Conservation (phyloP, 176 grass and related monocot species). For the Tillandsia fasciculata region DNA sequence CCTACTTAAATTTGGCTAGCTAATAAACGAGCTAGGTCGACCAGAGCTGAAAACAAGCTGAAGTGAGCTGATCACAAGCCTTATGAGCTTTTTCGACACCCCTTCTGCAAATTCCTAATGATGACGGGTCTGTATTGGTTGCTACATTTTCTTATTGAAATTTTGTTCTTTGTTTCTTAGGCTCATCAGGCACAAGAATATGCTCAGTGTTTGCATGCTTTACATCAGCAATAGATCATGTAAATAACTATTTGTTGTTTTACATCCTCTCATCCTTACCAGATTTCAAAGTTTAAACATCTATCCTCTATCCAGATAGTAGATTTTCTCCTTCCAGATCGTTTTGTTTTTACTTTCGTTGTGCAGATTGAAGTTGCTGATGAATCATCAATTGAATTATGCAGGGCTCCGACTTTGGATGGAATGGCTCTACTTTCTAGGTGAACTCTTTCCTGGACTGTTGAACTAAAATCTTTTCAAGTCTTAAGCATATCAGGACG, state of each 20-base stretch:
- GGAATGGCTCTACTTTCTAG: conserved; percentile 60
- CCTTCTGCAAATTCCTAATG: background rate
- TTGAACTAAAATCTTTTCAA: background rate
- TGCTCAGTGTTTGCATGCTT: conserved; percentile 95
- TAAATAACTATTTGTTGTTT: conserved; percentile 34
- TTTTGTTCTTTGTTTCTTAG: conserved; percentile 54
- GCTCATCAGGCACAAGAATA: conserved; percentile 74
- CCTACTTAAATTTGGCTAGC: too few species aligned
- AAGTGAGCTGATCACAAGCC: too few species aligned
- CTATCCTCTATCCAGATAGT: background rate
- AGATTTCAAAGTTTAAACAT: background rate
- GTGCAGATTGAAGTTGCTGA: conserved; percentile 1
- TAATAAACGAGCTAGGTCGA: too few species aligned
- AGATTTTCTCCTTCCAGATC: background rate
- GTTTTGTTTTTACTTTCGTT: background rate
- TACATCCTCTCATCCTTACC: background rate
- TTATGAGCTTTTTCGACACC: too few species aligned
- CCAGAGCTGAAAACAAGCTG: too few species aligned
- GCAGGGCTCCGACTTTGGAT: conserved; percentile 48
- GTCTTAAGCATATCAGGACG: too few species aligned
- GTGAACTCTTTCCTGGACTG: background rate
- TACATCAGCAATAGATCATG: conserved; percentile 89
- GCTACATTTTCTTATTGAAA: conserved; percentile 31
- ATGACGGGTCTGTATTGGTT: conserved; percentile 6
- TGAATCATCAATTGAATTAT: background rate